These are phyloP conservation scores for Alternaria conjuncta DNA, from an alignment of 2,329 filamentous ascomycete species.

Conservation along the genomic window DNA sequence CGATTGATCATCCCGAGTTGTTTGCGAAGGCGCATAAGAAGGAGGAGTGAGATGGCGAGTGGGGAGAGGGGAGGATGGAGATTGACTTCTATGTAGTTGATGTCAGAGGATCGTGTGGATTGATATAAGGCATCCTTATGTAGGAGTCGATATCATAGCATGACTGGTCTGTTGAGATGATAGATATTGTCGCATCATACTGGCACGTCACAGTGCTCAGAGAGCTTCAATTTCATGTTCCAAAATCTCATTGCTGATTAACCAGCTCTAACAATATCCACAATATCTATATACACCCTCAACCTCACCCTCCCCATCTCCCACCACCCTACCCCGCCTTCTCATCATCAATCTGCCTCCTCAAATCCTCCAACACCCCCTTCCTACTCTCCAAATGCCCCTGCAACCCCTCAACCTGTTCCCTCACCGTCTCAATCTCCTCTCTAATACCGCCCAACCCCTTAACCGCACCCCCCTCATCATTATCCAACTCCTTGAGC, in stretches of 20 bases:
- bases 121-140: too few species aligned
- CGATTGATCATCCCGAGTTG: slow-evolving; percentile 31
- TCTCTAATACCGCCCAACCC: slow-evolving; percentile 79
- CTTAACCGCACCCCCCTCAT: slow-evolving; percentile 67
- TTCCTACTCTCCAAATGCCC: slow-evolving; percentile 78
- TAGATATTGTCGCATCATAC: background rate
- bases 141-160: background rate
- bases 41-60: too few species aligned
- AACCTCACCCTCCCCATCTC: background rate
- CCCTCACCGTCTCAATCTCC: slow-evolving; percentile 87
- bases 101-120: too few species aligned
- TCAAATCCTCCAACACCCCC: slow-evolving; percentile 76
- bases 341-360: slow-evolving; percentile 85
- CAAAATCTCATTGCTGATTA: background rate
- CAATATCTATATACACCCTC: background rate
- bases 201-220: background rate
- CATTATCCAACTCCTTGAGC: slow-evolving; percentile 76
- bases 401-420: slow-evolving; percentile 92
- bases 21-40: slow-evolving; percentile 5
- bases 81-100: too few species aligned
- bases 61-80: background rate
- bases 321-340: slow-evolving; percentile 59
- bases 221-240: background rate
- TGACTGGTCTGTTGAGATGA: background rate
- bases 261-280: background rate